Evolutionary conservation across 805 yeast genomes (phyloP).

Genomic region (Monosporozyma aquatica): DNA sequence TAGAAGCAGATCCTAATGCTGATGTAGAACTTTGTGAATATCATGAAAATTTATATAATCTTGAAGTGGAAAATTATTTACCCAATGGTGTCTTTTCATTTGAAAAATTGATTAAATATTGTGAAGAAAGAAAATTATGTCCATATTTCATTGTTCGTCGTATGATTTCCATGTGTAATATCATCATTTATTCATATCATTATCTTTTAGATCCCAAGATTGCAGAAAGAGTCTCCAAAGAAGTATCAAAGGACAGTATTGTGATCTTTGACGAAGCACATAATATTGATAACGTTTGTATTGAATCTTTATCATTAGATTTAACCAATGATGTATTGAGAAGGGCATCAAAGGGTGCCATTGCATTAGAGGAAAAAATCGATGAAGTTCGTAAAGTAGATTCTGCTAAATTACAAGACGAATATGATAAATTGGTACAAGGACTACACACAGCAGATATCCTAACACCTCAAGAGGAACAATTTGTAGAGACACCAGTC

Average conservation of each 20-base stretch:
- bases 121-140: conserved; percentile 74
- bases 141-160: conserved; percentile 97
- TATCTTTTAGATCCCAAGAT: conserved; percentile 94
- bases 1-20: conserved; percentile 50
- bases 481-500: conserved; percentile 78
- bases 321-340: conserved; percentile 83
- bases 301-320: conserved; percentile 87
- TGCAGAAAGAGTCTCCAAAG: conserved; percentile 89
- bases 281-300: conserved; percentile 96
- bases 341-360: conserved; percentile 81
- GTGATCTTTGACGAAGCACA: conserved; percentile 98
- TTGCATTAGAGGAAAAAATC: conserved; percentile 67
- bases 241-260: conserved; percentile 84
- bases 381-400: conserved; percentile 77
- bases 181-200: conserved; percentile 93
- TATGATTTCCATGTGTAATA: conserved; percentile 90
- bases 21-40: conserved; percentile 64
- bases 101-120: conserved; percentile 68
- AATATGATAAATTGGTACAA: conserved; percentile 82
- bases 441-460: conserved; percentile 81
- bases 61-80: conserved; percentile 79
- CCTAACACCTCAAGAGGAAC: conserved; percentile 40
- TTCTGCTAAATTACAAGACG: conserved; percentile 75
- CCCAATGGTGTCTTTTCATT: conserved; percentile 95
- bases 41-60: conserved; percentile 81